Evolutionary conservation across 805 yeast species (phyloP).

Genomic region (Ogataea trehaloabstinens): DNA sequence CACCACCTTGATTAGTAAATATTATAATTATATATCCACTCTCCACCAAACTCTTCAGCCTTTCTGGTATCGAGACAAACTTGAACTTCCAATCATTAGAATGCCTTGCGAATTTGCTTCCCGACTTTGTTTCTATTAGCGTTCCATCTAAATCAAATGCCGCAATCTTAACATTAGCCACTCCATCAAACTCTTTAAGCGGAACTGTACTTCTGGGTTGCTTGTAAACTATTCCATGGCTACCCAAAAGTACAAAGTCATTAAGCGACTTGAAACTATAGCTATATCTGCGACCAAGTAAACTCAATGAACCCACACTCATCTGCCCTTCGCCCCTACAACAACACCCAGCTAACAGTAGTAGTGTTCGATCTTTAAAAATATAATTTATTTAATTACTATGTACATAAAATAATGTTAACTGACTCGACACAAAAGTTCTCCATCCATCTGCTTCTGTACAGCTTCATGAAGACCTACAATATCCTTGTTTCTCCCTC

Average conservation of each 20-base stretch:
- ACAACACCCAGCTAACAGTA: no score
- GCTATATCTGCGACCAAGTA: no score
- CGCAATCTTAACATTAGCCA: conserved; percentile 53
- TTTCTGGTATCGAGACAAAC: conserved; percentile 25
- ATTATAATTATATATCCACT: conserved; percentile 46
- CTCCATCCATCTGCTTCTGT: conserved; percentile 65
- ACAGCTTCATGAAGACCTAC: conserved; percentile 84
- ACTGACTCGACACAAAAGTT: conserved; percentile 72
- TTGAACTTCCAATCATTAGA: conserved; percentile 76
- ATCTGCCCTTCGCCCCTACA: no score
- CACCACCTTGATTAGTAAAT: conserved; percentile 85
- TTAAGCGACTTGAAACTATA: no score
- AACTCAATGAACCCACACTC: no score
- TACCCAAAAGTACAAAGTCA: no score
- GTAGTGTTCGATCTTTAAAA: no score
- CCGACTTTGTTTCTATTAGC: conserved; percentile 62
- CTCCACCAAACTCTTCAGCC: conserved; percentile 23
- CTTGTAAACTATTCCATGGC: no score
- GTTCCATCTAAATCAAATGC: conserved; percentile 90
- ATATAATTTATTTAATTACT: no score
- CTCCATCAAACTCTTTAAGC: no score
- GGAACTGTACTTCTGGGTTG: no score
- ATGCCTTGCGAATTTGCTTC: conserved; percentile 52
- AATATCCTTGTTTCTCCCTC: conserved; percentile 50
- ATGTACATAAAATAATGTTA: no score